Percentiles rank a stretch among this genome's conserved stretches.
Conservation (phyloP, 139 green algal genomes). For the Pleodorina starrii region DNA sequence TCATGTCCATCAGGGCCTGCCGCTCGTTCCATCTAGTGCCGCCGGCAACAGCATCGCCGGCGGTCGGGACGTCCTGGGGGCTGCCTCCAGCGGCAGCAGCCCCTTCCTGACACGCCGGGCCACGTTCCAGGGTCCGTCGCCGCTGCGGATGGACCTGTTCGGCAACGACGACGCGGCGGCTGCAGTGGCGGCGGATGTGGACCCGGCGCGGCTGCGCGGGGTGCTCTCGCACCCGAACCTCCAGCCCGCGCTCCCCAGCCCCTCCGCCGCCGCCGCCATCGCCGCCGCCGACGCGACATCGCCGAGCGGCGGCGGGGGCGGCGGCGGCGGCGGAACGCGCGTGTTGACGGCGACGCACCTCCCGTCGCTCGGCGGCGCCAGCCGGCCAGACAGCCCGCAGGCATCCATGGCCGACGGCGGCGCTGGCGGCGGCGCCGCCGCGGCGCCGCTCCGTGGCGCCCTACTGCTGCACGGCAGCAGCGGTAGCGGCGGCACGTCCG, state of each 20-base stretch:
- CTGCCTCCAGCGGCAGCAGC: background rate
- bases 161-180: background rate
- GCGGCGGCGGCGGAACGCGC: background rate
- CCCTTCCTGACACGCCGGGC: background rate
- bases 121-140: background rate
- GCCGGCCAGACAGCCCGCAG: background rate
- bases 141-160: background rate
- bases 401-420: background rate
- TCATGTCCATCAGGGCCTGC: background rate
- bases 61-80: background rate
- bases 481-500: background rate
- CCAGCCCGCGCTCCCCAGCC: background rate
- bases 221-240: background rate
- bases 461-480: background rate
- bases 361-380: conserved; percentile 3
- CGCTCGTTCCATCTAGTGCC: background rate
- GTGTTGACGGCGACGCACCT: background rate
- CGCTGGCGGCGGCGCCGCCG: background rate
- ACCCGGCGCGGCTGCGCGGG: background rate
- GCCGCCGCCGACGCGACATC: background rate
- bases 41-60: background rate
- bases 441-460: background rate
- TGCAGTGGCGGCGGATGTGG: background rate
- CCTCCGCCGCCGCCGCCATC: background rate
- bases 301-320: background rate